Evolutionary conservation across 192 early-diverging fungal species (phyloP).

Genomic region (Linnemannia hyalina): DNA sequence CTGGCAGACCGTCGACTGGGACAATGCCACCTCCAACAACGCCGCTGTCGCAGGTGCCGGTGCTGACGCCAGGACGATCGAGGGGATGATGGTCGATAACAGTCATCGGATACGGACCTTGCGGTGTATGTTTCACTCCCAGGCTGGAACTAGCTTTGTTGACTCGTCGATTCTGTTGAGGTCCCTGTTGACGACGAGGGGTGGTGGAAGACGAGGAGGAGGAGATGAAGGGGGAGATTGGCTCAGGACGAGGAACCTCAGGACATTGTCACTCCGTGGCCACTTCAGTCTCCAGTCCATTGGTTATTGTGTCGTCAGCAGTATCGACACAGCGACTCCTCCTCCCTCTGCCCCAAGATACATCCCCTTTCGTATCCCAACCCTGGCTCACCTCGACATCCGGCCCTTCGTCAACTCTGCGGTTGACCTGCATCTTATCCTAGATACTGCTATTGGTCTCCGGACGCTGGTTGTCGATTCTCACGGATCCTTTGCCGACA

Average conservation of each 20-base stretch:
- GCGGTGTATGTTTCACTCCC: slow-evolving; percentile 39
- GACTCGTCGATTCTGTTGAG: slow-evolving; percentile 22
- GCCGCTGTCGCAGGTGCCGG: neutral
- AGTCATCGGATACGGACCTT: slow-evolving; percentile 23
- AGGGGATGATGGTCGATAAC: slow-evolving; percentile 12
- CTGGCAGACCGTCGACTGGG: slow-evolving; percentile 40
- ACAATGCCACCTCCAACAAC: slow-evolving; percentile 22
- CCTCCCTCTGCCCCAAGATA: neutral
- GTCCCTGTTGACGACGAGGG: neutral
- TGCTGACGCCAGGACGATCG: neutral
- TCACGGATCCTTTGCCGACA: slow-evolving; percentile 38
- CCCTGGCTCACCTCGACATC: slow-evolving; percentile 38
- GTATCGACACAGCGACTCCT: neutral
- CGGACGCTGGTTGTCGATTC: slow-evolving; percentile 23
- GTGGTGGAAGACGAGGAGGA: too few species aligned
- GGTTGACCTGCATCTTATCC: slow-evolving; percentile 39
- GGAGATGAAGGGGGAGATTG: neutral
- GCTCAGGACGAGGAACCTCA: slow-evolving; percentile 1
- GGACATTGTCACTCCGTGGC: slow-evolving; percentile 27
- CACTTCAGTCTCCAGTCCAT: slow-evolving; percentile 23
- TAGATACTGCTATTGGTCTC: slow-evolving; percentile 32
- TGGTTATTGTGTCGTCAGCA: neutral
- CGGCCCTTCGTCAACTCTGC: slow-evolving; percentile 23
- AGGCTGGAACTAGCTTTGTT: slow-evolving; percentile 19
- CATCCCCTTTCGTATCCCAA: slow-evolving; percentile 35